A percentile compares a stretch with the other conserved stretches of the same genome.
phyloP scores from a whole-genome alignment of 768 basidiomycete species.

The Dioszegia crocea region DNA sequence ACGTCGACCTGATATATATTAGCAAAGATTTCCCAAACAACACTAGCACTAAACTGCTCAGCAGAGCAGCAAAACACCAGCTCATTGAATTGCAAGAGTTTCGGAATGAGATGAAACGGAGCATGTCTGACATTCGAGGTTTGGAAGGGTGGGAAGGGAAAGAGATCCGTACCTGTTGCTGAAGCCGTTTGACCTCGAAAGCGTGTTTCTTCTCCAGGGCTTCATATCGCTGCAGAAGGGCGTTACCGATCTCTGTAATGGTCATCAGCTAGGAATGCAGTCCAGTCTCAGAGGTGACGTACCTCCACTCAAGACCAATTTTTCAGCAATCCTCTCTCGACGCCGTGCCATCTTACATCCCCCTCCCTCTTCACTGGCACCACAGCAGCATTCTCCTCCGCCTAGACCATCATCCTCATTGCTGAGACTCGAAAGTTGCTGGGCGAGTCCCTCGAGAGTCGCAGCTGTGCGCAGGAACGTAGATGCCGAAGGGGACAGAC shows the following conservation, averaged over 20 bases:
- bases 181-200: constrained; percentile 30
- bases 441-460: constrained; percentile 39
- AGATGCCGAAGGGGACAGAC: constrained; percentile 27
- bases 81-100: neutral
- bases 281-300: constrained; percentile 41
- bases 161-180: constrained; percentile 32
- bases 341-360: constrained; percentile 61
- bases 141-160: neutral
- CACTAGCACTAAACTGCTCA: neutral
- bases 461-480: constrained; percentile 38
- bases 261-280: too few relatives aligned
- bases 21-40: neutral
- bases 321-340: constrained; percentile 68
- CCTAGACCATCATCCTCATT: constrained; percentile 6
- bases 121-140: neutral
- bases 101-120: neutral
- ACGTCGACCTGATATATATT: constrained; percentile 23
- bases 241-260: constrained; percentile 76
- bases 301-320: constrained; percentile 83
- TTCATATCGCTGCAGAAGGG: constrained; percentile 78
- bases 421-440: constrained; percentile 27
- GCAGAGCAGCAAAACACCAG: too few relatives aligned
- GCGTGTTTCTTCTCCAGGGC: constrained; percentile 51
- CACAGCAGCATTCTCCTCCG: constrained; percentile 53
- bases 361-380: constrained; percentile 60